Base-by-base conservation (phyloP, 108 stramenopile genomes). In the Pseudonitzschia multistriata region DNA sequence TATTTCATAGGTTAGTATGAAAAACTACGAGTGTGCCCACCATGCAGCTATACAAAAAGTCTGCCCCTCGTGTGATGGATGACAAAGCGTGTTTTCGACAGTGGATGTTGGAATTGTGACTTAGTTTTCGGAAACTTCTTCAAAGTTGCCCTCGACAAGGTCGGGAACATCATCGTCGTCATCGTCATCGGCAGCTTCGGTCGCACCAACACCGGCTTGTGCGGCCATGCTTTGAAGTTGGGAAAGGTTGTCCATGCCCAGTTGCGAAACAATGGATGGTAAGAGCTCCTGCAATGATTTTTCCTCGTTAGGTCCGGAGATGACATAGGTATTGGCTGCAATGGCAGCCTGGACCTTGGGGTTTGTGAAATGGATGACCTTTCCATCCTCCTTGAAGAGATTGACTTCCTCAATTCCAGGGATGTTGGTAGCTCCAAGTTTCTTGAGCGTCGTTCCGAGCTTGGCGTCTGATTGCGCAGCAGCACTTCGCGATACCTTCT, bases 331-430 rank as follows among this genome's bases (percentile, higher is more conserved):
- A 82, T 99, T 99, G 72, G 97, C 95, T 37, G 78, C 85, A 64
- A 99, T 96, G 42, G 95, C 88, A 39, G 97, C 97, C 69, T 99
- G 97, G 56, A 99, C 96, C 84, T 93, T 92, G 60, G 97, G 97
- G 73, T 94, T 94, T 48, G 83, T 78, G 67, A 99, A 98, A 76
- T 97, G 96, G 78, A 97, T 96, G 24, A 99, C 97, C 71, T 96
- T 94, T 62, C 96, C 96, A 70, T 98, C 96, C 36, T 96, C 92
- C 87, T 95, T 96, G 89, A 99, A 99, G 74, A 99, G 88, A 75
- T 99, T 98, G 59, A 98, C 97, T 76, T 99, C 98, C 73, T 97
- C 96, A 69, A 99, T 97, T 68, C 96, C 97, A 15, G 95, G 95
- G 66, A 99, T 97, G 92, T 91, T 94, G 71, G 96, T 99, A 21